Conservation (phyloP, 2,329 filamentous ascomycete genomes). For the Aspergillus ochraceoroseus region DNA sequence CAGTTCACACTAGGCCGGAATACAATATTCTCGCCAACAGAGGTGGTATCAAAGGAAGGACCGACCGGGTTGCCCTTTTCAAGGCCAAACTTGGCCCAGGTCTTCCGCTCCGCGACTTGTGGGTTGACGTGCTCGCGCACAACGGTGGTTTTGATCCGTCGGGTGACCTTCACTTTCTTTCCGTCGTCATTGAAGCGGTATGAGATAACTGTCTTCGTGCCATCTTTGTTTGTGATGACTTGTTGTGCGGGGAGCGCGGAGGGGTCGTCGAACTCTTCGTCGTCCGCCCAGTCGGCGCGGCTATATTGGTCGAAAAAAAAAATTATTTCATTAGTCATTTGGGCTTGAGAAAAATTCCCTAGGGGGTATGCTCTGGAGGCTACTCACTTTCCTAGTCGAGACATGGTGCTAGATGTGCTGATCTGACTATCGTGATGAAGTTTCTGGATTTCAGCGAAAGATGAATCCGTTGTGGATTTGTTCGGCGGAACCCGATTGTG, state of each 20-base stretch:
- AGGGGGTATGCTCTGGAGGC: background rate
- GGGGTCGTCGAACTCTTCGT: slow-evolving; percentile 79
- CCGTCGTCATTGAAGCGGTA: slow-evolving; percentile 87
- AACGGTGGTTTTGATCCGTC: slow-evolving; percentile 86
- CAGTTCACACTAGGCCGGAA: slow-evolving; percentile 92
- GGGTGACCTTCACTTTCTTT: slow-evolving; percentile 95
- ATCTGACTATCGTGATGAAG: slow-evolving; percentile 27
- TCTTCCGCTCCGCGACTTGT: slow-evolving; percentile 87
- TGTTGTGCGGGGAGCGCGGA: slow-evolving; percentile 77
- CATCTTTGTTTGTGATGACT: slow-evolving; percentile 95
- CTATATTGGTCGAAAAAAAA: slow-evolving; percentile 30
- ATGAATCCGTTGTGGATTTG: slow-evolving; percentile 44
- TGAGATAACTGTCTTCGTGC: slow-evolving; percentile 90
- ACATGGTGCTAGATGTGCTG: slow-evolving; percentile 37
- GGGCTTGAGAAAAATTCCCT: background rate
- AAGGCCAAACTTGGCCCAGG: slow-evolving; percentile 87
- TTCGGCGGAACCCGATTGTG: slow-evolving; percentile 32
- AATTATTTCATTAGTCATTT: slow-evolving; percentile 1
- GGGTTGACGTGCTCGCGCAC: slow-evolving; percentile 94
- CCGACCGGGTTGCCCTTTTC: slow-evolving; percentile 80
- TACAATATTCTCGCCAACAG: slow-evolving; percentile 94
- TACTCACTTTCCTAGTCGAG: slow-evolving; percentile 46
- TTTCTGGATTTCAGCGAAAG: slow-evolving; percentile 41
- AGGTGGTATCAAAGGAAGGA: slow-evolving; percentile 83
- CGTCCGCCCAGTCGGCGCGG: slow-evolving; percentile 88